A percentile compares a stretch with the other conserved stretches of the same genome.
phyloP scores from a whole-genome alignment of 2,329 filamentous ascomycete species.

The Epichloe sylvatica region DNA sequence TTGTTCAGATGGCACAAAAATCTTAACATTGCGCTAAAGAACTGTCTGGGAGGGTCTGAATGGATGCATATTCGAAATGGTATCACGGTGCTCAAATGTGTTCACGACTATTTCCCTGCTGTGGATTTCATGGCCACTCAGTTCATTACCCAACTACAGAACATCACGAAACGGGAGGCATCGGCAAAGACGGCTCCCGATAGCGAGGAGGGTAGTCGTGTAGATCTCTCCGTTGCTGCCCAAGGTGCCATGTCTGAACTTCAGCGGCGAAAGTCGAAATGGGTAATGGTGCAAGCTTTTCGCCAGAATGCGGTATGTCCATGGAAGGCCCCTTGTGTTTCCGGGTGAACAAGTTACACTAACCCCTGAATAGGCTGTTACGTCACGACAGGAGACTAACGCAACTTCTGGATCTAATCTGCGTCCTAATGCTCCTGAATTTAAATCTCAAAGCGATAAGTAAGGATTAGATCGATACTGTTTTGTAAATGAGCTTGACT shows the following conservation, averaged over 20 bases:
- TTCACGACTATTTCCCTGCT: slow-evolving; percentile 72
- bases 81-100: slow-evolving; percentile 71
- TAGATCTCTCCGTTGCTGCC: slow-evolving; percentile 63
- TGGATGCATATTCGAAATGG: slow-evolving; percentile 98
- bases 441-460: slow-evolving; percentile 40
- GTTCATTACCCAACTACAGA: slow-evolving; percentile 49
- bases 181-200: slow-evolving; percentile 32
- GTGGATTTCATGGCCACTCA: slow-evolving; percentile 75
- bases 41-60: slow-evolving; percentile 67
- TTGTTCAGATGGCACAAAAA: slow-evolving; percentile 85
- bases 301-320: slow-evolving; percentile 44
- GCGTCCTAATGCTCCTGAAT: slow-evolving; percentile 47
- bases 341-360: background rate
- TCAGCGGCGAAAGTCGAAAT: slow-evolving; percentile 50
- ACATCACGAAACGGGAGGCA: slow-evolving; percentile 49
- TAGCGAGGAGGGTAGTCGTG: slow-evolving; percentile 44
- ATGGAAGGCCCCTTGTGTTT: background rate
- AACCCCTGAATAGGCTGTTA: slow-evolving; percentile 13
- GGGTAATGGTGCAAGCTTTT: slow-evolving; percentile 65
- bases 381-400: slow-evolving; percentile 16
- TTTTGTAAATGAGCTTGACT: background rate
- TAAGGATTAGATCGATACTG: slow-evolving; percentile 14
- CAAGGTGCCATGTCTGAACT: slow-evolving; percentile 58
- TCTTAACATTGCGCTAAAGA: slow-evolving; percentile 66
- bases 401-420: slow-evolving; percentile 26